Base-by-base conservation (phyloP, 257 asterid genomes). In the Solanum chilense region DNA sequence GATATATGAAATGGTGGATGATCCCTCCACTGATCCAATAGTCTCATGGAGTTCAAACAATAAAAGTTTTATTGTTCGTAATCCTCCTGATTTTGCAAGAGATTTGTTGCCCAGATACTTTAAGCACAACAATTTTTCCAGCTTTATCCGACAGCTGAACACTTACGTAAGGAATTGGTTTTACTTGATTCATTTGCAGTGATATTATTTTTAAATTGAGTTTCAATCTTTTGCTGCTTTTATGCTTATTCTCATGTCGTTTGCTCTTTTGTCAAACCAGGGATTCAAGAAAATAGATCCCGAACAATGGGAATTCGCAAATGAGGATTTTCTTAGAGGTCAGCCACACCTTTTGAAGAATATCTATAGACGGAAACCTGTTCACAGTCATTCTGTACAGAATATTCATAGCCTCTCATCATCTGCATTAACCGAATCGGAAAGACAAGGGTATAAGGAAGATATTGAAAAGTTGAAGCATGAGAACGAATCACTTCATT, bases 1-100 rank as follows among this genome's bases (percentile, higher is more conserved):
- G 96, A 95, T 94, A 5, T 96, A 96, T 83, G 99, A 96, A 88
- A 95, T 96, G 99, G 98, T 96, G 90, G 98, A 96, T 66, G 98
- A 96, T 91, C 92, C 91, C 7, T 92, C 94, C 62, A 89, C 97
- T 1, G 89, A 96, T 87, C 82, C 95, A 12, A 85, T 93, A 75
- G 97, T 96, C 35, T 95, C 97, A 3, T 96, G 99, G 99, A 94
- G 98, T 88, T 91, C 31, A 82, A 94, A 71, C 71, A 92, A 92
- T 86, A 92, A 86, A 89, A 96, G 97, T 88, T 96, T 96, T 91
- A 91, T 94, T 66, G 99, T 96, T 74, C 92, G 95, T 98, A 90
- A 93, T 86, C 95, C 97, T 66, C 94, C 94, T 9, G 98, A 94
- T 69, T 93, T 96, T 90, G 91, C 99, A 21, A 87, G 95, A 90